These are phyloP conservation scores for Teunomyces atbi DNA, from an alignment of 805 yeast genomes.

Conservation along the genomic window DNA sequence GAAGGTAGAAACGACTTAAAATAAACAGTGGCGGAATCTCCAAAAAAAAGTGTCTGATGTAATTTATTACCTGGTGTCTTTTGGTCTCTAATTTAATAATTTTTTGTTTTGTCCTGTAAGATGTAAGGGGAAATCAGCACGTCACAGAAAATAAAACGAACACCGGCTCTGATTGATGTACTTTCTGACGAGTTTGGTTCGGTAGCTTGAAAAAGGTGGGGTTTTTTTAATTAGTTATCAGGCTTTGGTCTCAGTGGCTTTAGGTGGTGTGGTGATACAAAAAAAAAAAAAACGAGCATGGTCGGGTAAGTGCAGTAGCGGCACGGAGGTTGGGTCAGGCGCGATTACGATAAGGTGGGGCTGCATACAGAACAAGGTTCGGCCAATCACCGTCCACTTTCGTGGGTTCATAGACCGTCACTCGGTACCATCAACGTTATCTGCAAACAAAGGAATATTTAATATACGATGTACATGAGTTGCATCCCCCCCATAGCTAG, in stretches of 20 bases:
- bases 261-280: slow-evolving; percentile 3
- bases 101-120: no score
- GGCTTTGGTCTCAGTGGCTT: background rate
- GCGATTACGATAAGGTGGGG: slow-evolving; percentile 3
- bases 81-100: background rate
- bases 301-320: slow-evolving; percentile 4
- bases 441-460: background rate
- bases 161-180: no score
- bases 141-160: no score
- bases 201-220: no score
- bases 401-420: background rate
- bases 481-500: no score
- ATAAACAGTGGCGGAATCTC: background rate
- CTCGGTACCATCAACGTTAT: background rate
- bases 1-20: background rate
- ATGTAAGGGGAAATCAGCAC: no score
- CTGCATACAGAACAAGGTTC: background rate
- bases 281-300: background rate
- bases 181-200: no score
- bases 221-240: no score
- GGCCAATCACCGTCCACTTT: background rate
- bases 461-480: no score
- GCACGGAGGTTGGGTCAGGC: slow-evolving; percentile 2
- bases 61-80: background rate
- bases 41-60: background rate